These are phyloP conservation scores for Kondoa subrosea DNA, from an alignment of 768 basidiomycete genomes.

Conservation along the genomic window DNA sequence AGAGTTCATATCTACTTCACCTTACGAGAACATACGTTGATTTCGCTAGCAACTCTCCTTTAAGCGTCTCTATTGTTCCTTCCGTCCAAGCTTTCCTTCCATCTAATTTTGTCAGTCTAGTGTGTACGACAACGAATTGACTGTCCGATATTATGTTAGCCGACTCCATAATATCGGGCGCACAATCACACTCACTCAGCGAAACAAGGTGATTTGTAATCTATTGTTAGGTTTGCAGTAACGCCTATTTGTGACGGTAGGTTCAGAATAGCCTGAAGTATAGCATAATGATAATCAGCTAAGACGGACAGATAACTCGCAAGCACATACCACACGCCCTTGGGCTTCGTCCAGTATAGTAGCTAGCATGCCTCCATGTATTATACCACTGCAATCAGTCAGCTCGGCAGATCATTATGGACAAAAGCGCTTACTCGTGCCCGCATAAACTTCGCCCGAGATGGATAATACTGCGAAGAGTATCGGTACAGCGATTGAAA, in stretches of 20 bases:
- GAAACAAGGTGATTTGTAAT: constrained; percentile 70
- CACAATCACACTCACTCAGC: constrained; percentile 55
- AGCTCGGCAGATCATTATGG: neutral
- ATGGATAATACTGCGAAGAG: neutral
- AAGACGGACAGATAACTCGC: neutral
- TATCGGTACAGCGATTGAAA: constrained; percentile 58
- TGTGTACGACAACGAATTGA: constrained; percentile 70
- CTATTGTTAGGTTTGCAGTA: constrained; percentile 64
- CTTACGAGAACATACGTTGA: constrained; percentile 45
- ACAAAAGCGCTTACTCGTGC: constrained; percentile 17
- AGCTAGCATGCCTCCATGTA: constrained; percentile 82
- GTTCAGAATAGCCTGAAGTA: constrained; percentile 58
- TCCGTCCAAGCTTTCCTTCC: constrained; percentile 62
- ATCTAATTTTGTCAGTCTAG: constrained; percentile 46
- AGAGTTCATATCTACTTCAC: neutral
- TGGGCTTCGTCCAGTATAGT: constrained; percentile 76
- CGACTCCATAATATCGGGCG: neutral
- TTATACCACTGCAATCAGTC: constrained; percentile 44
- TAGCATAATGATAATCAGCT: neutral
- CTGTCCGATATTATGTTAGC: constrained; percentile 9
- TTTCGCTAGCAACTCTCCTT: constrained; percentile 67
- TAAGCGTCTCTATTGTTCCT: constrained; percentile 57
- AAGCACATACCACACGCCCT: constrained; percentile 48
- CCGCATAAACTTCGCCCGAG: constrained; percentile 48
- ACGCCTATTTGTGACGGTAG: constrained; percentile 81